A percentile compares a stretch with the other conserved stretches of the same genome.
phyloP scores from a whole-genome alignment of 441 rosid species.

The Gossypium schwendimanii region DNA sequence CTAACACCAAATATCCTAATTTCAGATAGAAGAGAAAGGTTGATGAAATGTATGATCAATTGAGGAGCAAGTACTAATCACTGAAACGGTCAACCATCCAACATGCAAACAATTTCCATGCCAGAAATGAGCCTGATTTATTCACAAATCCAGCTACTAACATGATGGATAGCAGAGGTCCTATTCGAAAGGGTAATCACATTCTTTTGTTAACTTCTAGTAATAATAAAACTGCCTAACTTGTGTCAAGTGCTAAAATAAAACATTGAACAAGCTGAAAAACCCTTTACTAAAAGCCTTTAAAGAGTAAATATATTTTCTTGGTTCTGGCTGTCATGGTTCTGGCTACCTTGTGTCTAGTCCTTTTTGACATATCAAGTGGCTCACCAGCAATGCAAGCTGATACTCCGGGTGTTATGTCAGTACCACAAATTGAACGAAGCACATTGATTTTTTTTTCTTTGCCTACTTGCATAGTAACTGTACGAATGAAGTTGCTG shows the following conservation, averaged over 20 bases:
- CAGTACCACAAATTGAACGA: neutral
- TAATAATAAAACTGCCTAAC: conserved; percentile 1
- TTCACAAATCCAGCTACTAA: conserved; percentile 53
- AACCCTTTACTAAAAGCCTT: neutral
- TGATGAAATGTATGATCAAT: conserved; percentile 93
- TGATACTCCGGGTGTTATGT: conserved; percentile 34
- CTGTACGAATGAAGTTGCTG: neutral
- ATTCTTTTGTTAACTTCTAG: conserved; percentile 6
- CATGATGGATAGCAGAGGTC: conserved; percentile 63
- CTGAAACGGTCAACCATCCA: conserved; percentile 74
- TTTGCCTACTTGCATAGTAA: neutral
- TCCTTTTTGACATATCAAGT: conserved; percentile 55
- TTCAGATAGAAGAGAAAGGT: conserved; percentile 89
- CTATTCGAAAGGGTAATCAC: conserved; percentile 57
- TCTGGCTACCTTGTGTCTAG: no score
- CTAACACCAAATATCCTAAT: conserved; percentile 4
- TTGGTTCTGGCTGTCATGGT: neutral
- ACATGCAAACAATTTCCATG: conserved; percentile 58
- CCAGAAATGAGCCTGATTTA: conserved; percentile 64
- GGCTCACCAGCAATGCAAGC: conserved; percentile 52
- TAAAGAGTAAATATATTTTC: neutral
- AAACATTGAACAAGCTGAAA: neutral
- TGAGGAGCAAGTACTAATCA: conserved; percentile 75
- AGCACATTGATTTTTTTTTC: neutral
- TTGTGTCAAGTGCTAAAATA: neutral